phyloP scores from a whole-genome alignment of 108 stramenopile species.

The Cyclostephanos invisitatus region DNA sequence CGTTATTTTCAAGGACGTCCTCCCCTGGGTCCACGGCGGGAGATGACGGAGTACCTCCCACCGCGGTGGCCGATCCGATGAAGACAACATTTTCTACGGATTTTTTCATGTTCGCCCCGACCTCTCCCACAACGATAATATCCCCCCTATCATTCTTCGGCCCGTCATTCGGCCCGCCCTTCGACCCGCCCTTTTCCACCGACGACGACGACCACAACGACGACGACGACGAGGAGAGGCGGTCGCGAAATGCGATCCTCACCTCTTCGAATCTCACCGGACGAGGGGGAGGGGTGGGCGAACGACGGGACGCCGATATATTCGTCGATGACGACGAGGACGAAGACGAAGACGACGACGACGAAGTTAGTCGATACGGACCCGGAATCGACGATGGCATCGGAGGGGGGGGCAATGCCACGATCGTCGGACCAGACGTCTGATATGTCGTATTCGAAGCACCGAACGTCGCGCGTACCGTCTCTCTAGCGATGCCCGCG shows the following conservation, averaged over 20 bases:
- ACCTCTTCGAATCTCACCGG: conserved; percentile 42
- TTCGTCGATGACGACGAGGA: conserved; percentile 5
- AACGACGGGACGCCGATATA: background rate
- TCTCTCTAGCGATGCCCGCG: conserved; percentile 9
- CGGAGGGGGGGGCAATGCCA: conserved; percentile 20
- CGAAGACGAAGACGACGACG: background rate
- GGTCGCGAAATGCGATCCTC: conserved; percentile 26
- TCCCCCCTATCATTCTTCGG: too few relatives aligned
- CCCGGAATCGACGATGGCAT: background rate
- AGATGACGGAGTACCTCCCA: too few relatives aligned
- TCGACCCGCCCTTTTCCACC: background rate
- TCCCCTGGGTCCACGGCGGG: background rate
- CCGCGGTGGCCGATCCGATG: background rate
- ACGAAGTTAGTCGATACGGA: background rate
- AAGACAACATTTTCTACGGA: background rate
- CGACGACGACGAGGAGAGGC: background rate
- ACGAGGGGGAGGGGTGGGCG: conserved; percentile 2
- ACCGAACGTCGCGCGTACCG: background rate
- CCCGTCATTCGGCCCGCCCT: background rate
- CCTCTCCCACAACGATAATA: too few relatives aligned
- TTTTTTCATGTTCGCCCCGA: too few relatives aligned
- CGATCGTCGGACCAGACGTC: conserved; percentile 13
- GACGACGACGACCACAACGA: background rate
- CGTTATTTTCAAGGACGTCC: background rate
- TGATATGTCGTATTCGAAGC: background rate